Base-by-base conservation (phyloP, 2,329 filamentous ascomycete species). In the Diaporthe helianthi region DNA sequence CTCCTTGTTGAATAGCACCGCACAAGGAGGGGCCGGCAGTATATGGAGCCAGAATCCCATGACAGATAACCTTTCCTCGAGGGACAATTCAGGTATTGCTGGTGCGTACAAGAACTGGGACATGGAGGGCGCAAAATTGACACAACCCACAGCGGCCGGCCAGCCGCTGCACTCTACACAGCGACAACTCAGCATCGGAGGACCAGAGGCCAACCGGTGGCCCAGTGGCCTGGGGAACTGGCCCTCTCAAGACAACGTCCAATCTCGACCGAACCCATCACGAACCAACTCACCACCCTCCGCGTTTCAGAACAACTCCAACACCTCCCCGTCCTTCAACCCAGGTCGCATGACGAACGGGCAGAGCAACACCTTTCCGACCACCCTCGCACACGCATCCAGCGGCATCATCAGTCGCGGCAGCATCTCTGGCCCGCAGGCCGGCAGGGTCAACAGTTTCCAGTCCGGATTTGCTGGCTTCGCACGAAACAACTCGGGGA, bases 241-340 rank as follows among this genome's bases (percentile, higher is more conserved):
- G 70, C 46, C 65, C 51, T 65, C 70, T 17, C 19, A 67, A n/a
- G 70, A 71, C 41, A 67, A 53, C 46, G 44, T 64, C 38, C 44
- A 69, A 38, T 69, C 68, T 41, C 55, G 67, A 22, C 55, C 70
- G 29, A 69, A 52, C 49, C 55, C 63, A 53, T 67, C 70, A 22
- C 67, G 67, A 67, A 69, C 67, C 67, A 67, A 67, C 6, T 71
- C 70, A 29, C 70, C 70, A 17, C 55, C 68, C 29, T 67, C 47
- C 22, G 38, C 67, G 13, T 47, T 65, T 31, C 67, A 69, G 67
- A 69, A 38, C 49, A 44, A 63, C 4, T 64, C 67, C 31, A 71
- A 69, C 26, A 63, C 70, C 8, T 71, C 70, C 4, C 70, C 70
- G 1, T 64, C 70, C 36, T 71, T 69, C 61, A 66, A 51, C 33